phyloP scores from a whole-genome alignment of 257 asterid genomes.

The Jaltomata sinuosa region DNA sequence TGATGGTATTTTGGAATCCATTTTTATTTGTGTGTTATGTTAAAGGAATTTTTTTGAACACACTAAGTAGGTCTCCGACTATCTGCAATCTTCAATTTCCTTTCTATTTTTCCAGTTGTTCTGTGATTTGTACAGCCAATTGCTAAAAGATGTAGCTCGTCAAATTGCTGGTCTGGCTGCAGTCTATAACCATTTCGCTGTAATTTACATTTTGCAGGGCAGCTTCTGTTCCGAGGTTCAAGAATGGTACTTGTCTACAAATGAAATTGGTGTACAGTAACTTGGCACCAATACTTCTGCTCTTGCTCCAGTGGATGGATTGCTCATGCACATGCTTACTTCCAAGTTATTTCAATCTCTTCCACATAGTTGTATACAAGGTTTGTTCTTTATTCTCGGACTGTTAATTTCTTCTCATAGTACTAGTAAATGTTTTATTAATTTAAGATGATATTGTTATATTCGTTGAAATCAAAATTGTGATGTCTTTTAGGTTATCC shows the following conservation, averaged over 20 bases:
- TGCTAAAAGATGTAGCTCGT: background rate
- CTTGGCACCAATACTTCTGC: conserved; percentile 35
- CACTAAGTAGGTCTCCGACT: too few species aligned
- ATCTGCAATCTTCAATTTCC: background rate
- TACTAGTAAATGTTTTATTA: background rate
- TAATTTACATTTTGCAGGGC: conserved; percentile 30
- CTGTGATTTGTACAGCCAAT: background rate
- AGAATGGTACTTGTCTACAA: conserved; percentile 34
- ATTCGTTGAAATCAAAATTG: background rate
- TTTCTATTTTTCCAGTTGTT: background rate
- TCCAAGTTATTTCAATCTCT: conserved; percentile 39
- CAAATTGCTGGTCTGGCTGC: background rate
- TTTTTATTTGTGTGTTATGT: background rate
- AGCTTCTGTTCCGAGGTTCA: conserved; percentile 41
- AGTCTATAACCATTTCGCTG: background rate
- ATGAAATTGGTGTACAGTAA: conserved; percentile 51
- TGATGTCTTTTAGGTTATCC: conserved; percentile 27
- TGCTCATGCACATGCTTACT: conserved; percentile 41
- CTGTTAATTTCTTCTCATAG: background rate
- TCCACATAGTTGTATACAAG: conserved; percentile 43
- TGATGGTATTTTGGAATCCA: too few species aligned
- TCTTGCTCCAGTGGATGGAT: conserved; percentile 47
- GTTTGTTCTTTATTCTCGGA: conserved; percentile 8
- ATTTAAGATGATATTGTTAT: background rate
- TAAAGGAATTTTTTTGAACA: too few species aligned